phyloP scores from a whole-genome alignment of 1,284 basidiomycete genomes.

The Retiboletus flavoniger region DNA sequence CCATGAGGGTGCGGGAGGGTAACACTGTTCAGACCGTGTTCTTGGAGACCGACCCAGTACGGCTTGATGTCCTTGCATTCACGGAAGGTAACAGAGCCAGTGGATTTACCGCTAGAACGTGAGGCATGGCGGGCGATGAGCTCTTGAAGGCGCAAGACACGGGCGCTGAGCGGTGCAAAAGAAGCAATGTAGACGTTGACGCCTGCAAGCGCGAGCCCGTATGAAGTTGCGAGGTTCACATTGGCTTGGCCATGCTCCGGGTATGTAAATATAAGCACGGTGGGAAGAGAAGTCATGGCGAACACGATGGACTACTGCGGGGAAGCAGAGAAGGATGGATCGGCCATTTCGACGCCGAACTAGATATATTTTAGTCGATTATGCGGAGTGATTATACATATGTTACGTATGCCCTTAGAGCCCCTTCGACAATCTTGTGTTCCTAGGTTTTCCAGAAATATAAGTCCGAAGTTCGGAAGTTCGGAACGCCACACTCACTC shows the following conservation, averaged over 20 bases:
- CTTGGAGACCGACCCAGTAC: not conserved
- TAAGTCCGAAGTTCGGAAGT: too few relatives aligned
- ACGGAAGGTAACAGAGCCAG: constrained; percentile 3
- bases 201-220: constrained; percentile 12
- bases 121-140: constrained; percentile 6
- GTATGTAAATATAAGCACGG: constrained; percentile 11
- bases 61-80: constrained; percentile 8
- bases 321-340: not conserved
- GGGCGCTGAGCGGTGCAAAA: constrained; percentile 5
- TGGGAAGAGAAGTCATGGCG: not conserved
- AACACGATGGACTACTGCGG: not conserved
- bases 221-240: constrained; percentile 13
- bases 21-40: not conserved
- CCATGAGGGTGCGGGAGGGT: not conserved
- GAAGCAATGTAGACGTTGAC: constrained; percentile 5
- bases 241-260: constrained; percentile 14
- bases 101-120: not conserved
- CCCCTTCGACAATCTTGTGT: too few relatives aligned
- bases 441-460: too few relatives aligned
- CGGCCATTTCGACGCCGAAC: not conserved
- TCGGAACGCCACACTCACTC: too few relatives aligned
- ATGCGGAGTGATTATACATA: not conserved
- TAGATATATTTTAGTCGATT: not conserved
- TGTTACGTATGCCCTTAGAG: too few relatives aligned
- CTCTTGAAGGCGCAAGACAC: constrained; percentile 9